A percentile compares a stretch with the other conserved stretches of the same genome.
phyloP scores from a whole-genome alignment of 208 protist species.

The Crithidia thermophila region DNA sequence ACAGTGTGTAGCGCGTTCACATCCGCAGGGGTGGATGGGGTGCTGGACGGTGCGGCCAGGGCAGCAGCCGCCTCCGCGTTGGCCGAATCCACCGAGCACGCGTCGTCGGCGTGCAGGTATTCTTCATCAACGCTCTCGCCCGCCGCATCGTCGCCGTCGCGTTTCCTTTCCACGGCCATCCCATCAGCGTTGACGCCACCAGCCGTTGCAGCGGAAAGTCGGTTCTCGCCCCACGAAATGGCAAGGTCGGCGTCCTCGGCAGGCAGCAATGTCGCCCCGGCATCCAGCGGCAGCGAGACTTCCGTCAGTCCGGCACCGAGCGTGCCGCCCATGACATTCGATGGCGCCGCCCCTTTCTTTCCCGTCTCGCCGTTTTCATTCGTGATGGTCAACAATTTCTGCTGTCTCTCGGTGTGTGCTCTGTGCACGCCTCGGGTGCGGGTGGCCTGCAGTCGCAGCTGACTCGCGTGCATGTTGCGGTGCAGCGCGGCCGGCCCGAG shows the following conservation, averaged over 20 bases:
- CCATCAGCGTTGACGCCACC: too few species aligned
- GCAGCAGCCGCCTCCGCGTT: background rate
- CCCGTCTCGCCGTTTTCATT: too few species aligned
- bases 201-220: too few species aligned
- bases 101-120: background rate
- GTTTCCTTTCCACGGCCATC: too few species aligned
- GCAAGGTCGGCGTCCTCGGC: background rate
- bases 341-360: too few species aligned
- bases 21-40: background rate
- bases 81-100: background rate
- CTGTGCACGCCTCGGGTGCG: slow-evolving; percentile 5
- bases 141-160: too few species aligned
- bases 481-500: slow-evolving; percentile 24
- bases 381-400: background rate
- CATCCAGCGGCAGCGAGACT: background rate
- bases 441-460: slow-evolving; percentile 20
- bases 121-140: background rate
- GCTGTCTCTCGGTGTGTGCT: background rate
- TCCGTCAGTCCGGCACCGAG: background rate
- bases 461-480: slow-evolving; percentile 33
- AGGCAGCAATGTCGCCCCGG: background rate
- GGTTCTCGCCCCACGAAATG: slow-evolving; percentile 10
- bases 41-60: background rate
- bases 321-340: background rate
- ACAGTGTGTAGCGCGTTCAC: too few species aligned